Percentiles rank a stretch among this genome's conserved stretches.
Evolutionary conservation across 768 basidiomycete species (phyloP).

Genomic region (Leccinum aurantiacum): DNA sequence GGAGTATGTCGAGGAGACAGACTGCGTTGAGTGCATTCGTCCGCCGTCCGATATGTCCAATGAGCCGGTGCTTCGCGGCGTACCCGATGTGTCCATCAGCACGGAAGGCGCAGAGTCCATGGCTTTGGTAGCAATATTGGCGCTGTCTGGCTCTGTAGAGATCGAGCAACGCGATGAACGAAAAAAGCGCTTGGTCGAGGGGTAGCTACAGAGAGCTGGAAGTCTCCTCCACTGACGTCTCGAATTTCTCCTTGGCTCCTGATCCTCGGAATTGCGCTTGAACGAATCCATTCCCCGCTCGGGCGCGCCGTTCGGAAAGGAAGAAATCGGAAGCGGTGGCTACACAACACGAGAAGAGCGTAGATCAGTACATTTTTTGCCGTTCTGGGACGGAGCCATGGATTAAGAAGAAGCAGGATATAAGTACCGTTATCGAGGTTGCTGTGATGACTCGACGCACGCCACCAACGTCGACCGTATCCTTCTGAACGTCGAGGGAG

Average conservation of each 20-base stretch:
- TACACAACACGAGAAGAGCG: slow-evolving; percentile 15
- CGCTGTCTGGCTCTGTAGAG: neutral
- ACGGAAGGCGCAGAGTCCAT: slow-evolving; percentile 24
- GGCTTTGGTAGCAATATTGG: slow-evolving; percentile 10
- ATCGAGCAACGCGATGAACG: slow-evolving; percentile 14
- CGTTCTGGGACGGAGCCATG: slow-evolving; percentile 14
- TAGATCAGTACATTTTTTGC: slow-evolving; percentile 20
- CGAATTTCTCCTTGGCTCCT: slow-evolving; percentile 13
- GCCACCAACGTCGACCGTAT: slow-evolving; percentile 18
- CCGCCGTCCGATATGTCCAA: slow-evolving; percentile 16
- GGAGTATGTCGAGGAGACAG: slow-evolving; percentile 25
- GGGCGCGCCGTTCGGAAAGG: slow-evolving; percentile 16
- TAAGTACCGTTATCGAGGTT: slow-evolving; percentile 33
- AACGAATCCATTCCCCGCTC: slow-evolving; percentile 1
- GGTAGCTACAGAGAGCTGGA: slow-evolving; percentile 23
- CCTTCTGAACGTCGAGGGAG: slow-evolving; percentile 17
- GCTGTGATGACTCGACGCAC: slow-evolving; percentile 25
- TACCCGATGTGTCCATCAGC: slow-evolving; percentile 20
- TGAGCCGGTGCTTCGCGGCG: slow-evolving; percentile 22
- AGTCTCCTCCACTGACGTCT: slow-evolving; percentile 20
- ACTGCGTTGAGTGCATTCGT: slow-evolving; percentile 22
- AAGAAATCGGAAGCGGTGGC: slow-evolving; percentile 22
- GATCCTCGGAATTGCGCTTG: slow-evolving; percentile 16
- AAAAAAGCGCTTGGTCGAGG: slow-evolving; percentile 10
- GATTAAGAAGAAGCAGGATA: slow-evolving; percentile 16